Conservation (phyloP, 2,329 filamentous ascomycete species). For the Leptographium procerum region DNA sequence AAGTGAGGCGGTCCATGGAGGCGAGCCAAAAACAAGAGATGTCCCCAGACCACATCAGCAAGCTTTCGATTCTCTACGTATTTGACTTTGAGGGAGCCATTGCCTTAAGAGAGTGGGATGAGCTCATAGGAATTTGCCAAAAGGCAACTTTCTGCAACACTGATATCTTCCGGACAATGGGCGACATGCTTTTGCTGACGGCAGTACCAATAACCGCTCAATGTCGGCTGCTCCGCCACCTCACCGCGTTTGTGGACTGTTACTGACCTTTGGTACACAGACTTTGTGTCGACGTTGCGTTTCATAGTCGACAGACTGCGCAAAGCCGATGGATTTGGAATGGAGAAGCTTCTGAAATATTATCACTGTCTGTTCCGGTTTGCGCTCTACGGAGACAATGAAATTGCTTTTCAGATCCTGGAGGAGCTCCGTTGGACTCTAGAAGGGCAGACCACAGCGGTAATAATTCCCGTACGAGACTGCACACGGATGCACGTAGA, state of each 20-base stretch:
- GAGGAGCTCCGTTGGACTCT: constrained; percentile 49
- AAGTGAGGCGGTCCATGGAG: constrained; percentile 27
- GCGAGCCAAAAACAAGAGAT: constrained; percentile 27
- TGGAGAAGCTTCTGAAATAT: constrained; percentile 58
- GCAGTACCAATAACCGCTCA: constrained; percentile 22
- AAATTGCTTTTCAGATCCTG: constrained; percentile 46
- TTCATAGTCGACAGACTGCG: constrained; percentile 61
- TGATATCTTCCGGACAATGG: constrained; percentile 48
- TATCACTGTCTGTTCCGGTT: constrained; percentile 66
- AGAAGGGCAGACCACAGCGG: constrained; percentile 23
- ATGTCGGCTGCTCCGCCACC: not conserved
- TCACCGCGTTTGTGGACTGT: not conserved
- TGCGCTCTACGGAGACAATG: constrained; percentile 45
- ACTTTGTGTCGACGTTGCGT: constrained; percentile 42
- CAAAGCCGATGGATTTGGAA: constrained; percentile 42
- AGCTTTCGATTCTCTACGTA: constrained; percentile 55
- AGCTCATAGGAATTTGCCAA: constrained; percentile 48
- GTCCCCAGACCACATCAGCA: constrained; percentile 43
- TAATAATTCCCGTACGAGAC: not conserved
- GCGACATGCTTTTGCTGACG: constrained; percentile 50
- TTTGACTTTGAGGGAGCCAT: constrained; percentile 72
- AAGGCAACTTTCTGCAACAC: constrained; percentile 33
- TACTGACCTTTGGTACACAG: constrained; percentile 19
- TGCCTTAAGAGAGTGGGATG: constrained; percentile 55
- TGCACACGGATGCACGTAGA: not conserved